Base-by-base conservation (phyloP, 176 grass and related monocot genomes). In the Ensete ventricosum region DNA sequence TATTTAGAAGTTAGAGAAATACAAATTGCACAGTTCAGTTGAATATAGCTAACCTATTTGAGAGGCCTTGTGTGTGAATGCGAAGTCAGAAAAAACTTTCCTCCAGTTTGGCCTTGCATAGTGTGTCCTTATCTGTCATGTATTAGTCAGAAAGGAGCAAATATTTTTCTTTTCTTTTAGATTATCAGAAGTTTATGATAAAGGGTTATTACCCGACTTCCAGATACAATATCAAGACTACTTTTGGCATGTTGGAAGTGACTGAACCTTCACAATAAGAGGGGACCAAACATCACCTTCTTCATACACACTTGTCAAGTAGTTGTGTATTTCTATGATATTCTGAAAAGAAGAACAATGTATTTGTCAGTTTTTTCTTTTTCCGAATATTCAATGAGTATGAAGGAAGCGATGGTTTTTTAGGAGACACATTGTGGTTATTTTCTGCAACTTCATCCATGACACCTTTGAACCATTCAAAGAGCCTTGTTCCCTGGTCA, bases 401-500 rank as follows among this genome's bases (percentile, higher is more conserved):
- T 17, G 12, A 70, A 70, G 17, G 16, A 48, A 70, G 48, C 64
- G 77, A 71, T 55, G 84, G 27, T 43, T 52, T 11, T n/a, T 68
- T 23, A 54, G 73, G 71, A 76, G 57, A 64, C 92, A 99, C 96
- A 55, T 80, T 89, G 50, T 88, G 83, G 68, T 99, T 91, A 51
- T 84, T 95, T 75, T 89, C 96, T 26, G 96, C 91, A 67, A 99
- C 91, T 54, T 99, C 96, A 64, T 99, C 92, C 96, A 99, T 95
- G 82, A 99, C 96, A 77, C 96, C 81, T 89, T 95, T 99, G 78
- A 99, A 99, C 96, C 96, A 99, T 67, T 99, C 91, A 21, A 99
- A 99, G 9, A 99, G 50, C 96, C 96, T 83, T 99, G 91, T 79
- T 99, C 91, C 81, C 96, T 94, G 57, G 96, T 99, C 43, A 99